Conservation (phyloP, 2,329 filamentous ascomycete species). For the Apiospora phragmitis region DNA sequence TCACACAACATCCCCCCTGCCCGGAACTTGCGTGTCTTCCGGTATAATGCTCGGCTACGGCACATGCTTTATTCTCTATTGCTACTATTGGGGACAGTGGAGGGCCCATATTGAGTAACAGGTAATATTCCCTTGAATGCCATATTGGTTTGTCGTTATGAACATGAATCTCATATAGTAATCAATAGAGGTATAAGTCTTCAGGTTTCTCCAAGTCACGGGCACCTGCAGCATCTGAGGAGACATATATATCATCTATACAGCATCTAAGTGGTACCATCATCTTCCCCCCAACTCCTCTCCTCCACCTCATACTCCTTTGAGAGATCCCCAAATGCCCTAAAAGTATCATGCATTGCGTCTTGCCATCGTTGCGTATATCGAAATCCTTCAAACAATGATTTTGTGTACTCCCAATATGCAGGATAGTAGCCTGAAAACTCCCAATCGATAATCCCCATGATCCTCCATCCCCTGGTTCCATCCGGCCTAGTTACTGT, state of each 20-base stretch:
- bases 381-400: conserved; percentile 20
- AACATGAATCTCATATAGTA: too few relatives aligned
- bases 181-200: too few relatives aligned
- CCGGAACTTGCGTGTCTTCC: not conserved
- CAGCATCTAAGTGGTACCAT: not conserved
- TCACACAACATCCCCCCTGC: not conserved
- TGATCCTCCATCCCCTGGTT: conserved; percentile 13
- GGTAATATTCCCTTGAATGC: too few relatives aligned
- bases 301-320: not conserved
- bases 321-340: not conserved
- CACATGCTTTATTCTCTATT: not conserved
- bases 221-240: too few relatives aligned
- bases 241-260: not conserved
- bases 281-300: not conserved
- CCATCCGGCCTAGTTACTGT: not conserved
- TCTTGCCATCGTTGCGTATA: conserved; percentile 15
- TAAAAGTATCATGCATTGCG: not conserved
- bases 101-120: not conserved
- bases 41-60: not conserved
- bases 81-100: not conserved
- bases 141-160: too few relatives aligned
- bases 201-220: too few relatives aligned
- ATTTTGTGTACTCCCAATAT: conserved; percentile 33
- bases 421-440: conserved; percentile 28
- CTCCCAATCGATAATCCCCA: conserved; percentile 33